These are phyloP conservation scores for Voacanga thouarsii DNA, from an alignment of 257 asterid genomes.

Conservation along the genomic window DNA sequence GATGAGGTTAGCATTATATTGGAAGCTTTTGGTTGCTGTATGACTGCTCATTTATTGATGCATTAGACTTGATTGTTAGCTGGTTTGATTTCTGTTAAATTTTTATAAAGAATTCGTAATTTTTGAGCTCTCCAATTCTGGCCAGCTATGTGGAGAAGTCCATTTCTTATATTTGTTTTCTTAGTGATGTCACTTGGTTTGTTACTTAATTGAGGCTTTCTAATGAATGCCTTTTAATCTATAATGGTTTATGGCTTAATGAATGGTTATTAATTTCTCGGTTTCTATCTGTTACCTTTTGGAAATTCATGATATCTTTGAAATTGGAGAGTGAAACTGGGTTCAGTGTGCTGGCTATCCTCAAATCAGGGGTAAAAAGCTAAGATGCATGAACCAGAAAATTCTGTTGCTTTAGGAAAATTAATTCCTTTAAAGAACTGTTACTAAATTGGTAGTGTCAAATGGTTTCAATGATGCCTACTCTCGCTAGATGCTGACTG, in stretches of 20 bases:
- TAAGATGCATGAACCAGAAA: neutral
- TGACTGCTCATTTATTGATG: neutral
- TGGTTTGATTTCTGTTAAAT: neutral
- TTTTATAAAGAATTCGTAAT: neutral
- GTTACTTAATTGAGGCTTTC: neutral
- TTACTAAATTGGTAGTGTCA: neutral
- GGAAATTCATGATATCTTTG: neutral
- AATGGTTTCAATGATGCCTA: neutral
- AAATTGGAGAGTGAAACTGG: neutral
- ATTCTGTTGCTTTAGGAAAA: neutral
- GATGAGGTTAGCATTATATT: conserved; percentile 37
- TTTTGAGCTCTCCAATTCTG: neutral
- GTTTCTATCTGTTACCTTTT: neutral
- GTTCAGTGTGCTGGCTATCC: neutral
- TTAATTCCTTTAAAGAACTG: neutral
- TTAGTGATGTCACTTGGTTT: neutral
- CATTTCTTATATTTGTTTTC: neutral
- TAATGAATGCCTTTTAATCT: neutral
- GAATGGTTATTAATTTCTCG: neutral
- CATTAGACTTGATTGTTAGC: neutral
- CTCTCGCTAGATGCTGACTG: neutral
- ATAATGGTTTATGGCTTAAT: neutral
- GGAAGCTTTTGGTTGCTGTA: neutral
- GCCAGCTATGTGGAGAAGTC: neutral
- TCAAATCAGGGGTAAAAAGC: neutral